phyloP scores from a whole-genome alignment of 73 alveolate genomes.

The Paramecium primaurelia region DNA sequence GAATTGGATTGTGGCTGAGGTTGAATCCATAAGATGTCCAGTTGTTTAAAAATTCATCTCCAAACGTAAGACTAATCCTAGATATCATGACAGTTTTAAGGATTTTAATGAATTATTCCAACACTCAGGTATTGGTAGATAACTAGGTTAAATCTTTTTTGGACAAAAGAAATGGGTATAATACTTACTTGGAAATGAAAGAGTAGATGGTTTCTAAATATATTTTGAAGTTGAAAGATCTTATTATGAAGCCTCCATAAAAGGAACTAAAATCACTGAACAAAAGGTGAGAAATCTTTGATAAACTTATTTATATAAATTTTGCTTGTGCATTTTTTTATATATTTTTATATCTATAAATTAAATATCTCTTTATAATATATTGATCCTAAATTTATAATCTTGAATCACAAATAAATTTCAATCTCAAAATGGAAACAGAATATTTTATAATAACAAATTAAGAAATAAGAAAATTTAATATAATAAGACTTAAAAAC shows the following conservation, averaged over 20 bases:
- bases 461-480: too few relatives aligned
- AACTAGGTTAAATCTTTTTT: constrained; percentile 32
- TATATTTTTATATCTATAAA: background rate
- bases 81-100: constrained; percentile 11
- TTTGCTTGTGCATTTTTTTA: background rate
- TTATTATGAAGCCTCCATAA: background rate
- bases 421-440: too few relatives aligned
- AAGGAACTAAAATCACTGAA: background rate
- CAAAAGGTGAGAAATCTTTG: constrained; percentile 44
- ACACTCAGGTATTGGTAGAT: constrained; percentile 21
- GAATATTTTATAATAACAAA: too few relatives aligned
- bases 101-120: constrained; percentile 38
- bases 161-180: background rate
- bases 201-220: background rate
- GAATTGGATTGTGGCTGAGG: background rate
- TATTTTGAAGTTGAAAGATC: constrained; percentile 3
- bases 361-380: too few relatives aligned
- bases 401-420: too few relatives aligned
- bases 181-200: background rate
- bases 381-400: too few relatives aligned
- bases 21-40: background rate
- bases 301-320: background rate
- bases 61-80: constrained; percentile 36
- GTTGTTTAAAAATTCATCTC: background rate
- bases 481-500: too few relatives aligned